Conservation (phyloP, 306 rosid species). For the Begonia fuchsioides region DNA sequence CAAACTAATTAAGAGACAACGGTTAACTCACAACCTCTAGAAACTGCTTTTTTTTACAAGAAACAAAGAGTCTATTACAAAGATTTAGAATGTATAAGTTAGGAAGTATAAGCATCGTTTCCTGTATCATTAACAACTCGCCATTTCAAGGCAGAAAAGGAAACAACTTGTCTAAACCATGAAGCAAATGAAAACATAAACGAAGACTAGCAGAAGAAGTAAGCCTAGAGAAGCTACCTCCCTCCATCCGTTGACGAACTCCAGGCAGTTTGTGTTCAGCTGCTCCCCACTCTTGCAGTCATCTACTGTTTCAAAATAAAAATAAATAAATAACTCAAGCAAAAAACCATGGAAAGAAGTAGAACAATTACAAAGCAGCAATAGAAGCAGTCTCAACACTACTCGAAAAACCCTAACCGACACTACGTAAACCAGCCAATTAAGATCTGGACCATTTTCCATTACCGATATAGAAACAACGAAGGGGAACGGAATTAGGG, state of each 20-base stretch:
- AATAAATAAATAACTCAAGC: conserved; percentile 11
- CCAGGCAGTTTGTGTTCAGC: conserved; percentile 60
- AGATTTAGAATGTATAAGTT: too few species aligned
- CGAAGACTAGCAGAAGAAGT: conserved; percentile 91
- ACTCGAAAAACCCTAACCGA: conserved; percentile 6
- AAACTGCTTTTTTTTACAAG: too few species aligned
- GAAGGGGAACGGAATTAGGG: conserved; percentile 60
- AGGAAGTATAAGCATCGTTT: too few species aligned
- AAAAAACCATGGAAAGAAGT: too few species aligned
- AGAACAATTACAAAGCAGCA: conserved; percentile 1
- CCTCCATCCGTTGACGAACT: conserved; percentile 99
- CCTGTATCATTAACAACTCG: too few species aligned
- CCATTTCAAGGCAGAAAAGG: neutral
- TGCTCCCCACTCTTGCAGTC: conserved; percentile 47
- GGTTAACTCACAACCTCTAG: too few species aligned
- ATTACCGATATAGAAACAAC: too few species aligned
- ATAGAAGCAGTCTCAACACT: neutral
- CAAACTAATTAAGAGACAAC: too few species aligned
- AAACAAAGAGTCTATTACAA: too few species aligned
- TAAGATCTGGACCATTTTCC: conserved; percentile 6
- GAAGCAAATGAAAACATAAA: conserved; percentile 36
- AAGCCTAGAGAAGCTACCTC: conserved; percentile 99
- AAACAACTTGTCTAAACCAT: conserved; percentile 19
- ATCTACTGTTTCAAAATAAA: conserved; percentile 37
- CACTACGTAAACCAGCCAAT: neutral